These are phyloP conservation scores for Debaryomyces hansenii DNA, from an alignment of 805 yeast genomes.

Conservation along the genomic window DNA sequence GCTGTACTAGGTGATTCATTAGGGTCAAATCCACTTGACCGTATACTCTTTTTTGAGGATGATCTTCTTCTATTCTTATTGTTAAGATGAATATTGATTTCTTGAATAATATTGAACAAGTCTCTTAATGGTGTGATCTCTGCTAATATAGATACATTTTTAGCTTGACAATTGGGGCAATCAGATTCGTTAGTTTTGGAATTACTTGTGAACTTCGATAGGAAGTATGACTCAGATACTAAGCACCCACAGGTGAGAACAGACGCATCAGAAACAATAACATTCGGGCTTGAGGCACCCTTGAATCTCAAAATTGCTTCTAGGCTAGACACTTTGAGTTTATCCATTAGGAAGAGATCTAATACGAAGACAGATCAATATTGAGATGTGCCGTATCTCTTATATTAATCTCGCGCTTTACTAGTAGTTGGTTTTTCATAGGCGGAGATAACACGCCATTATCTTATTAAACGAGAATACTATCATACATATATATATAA, in stretches of 20 bases:
- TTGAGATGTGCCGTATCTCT: too few species aligned
- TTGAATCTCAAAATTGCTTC: constrained; percentile 27
- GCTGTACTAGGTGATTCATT: constrained; percentile 3
- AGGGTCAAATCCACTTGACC: constrained; percentile 3
- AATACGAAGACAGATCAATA: neutral
- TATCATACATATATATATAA: neutral
- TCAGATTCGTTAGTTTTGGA: neutral
- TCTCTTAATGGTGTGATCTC: constrained; percentile 35
- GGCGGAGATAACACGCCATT: too few species aligned
- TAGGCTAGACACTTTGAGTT: constrained; percentile 17
- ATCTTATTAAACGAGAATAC: too few species aligned
- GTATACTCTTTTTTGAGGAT: constrained; percentile 20
- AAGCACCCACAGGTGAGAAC: constrained; percentile 44
- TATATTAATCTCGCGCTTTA: too few species aligned
- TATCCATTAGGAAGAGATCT: constrained; percentile 8
- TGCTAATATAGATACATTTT: constrained; percentile 21
- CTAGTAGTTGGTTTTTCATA: too few species aligned
- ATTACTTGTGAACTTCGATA: constrained; percentile 1
- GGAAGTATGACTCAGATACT: constrained; percentile 32
- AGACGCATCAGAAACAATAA: constrained; percentile 29
- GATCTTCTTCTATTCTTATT: constrained; percentile 17
- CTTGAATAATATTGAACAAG: constrained; percentile 25
- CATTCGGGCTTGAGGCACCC: constrained; percentile 10
- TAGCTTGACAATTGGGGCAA: constrained; percentile 27
- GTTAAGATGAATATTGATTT: constrained; percentile 10